phyloP scores from a whole-genome alignment of 2,329 filamentous ascomycete genomes.

The Alternaria novae-zelandiae region DNA sequence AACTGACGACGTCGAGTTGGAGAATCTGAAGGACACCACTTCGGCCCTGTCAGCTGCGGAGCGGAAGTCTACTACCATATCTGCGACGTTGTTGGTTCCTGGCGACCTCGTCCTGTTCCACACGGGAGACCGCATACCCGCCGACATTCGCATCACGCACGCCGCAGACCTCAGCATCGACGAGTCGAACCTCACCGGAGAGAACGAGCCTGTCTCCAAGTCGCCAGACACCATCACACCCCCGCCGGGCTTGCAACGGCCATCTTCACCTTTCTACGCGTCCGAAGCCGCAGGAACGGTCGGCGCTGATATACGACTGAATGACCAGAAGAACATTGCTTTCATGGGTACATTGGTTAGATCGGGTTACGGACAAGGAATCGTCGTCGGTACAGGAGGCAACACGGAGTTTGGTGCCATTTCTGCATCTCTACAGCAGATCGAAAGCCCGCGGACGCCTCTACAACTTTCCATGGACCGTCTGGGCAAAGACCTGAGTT shows the following conservation, averaged over 20 bases:
- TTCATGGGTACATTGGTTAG: constrained; percentile 98
- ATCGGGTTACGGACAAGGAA: constrained; percentile 91
- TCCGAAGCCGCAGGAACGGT: constrained; percentile 65
- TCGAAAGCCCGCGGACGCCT: constrained; percentile 92
- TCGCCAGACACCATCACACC: constrained; percentile 66
- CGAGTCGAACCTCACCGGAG: constrained; percentile 94
- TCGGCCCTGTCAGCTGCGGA: constrained; percentile 70
- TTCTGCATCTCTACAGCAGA: constrained; percentile 89
- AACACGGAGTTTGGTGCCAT: constrained; percentile 97
- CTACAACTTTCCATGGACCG: constrained; percentile 96
- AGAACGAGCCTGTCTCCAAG: constrained; percentile 91
- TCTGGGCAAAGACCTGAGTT: constrained; percentile 94
- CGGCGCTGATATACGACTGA: constrained; percentile 70
- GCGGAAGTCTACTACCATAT: constrained; percentile 80
- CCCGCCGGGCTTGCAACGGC: constrained; percentile 50
- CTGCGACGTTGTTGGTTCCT: constrained; percentile 84
- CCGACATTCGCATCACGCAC: constrained; percentile 92
- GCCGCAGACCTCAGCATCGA: constrained; percentile 91
- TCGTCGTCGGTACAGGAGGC: constrained; percentile 95
- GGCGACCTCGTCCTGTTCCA: constrained; percentile 94
- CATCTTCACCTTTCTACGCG: constrained; percentile 63
- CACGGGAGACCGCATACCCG: constrained; percentile 94
- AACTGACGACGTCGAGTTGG: constrained; percentile 53
- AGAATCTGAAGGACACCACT: constrained; percentile 59
- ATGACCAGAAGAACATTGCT: constrained; percentile 86